phyloP scores from a whole-genome alignment of 1,284 basidiomycete genomes.

The Coniferiporia sulphurascens region DNA sequence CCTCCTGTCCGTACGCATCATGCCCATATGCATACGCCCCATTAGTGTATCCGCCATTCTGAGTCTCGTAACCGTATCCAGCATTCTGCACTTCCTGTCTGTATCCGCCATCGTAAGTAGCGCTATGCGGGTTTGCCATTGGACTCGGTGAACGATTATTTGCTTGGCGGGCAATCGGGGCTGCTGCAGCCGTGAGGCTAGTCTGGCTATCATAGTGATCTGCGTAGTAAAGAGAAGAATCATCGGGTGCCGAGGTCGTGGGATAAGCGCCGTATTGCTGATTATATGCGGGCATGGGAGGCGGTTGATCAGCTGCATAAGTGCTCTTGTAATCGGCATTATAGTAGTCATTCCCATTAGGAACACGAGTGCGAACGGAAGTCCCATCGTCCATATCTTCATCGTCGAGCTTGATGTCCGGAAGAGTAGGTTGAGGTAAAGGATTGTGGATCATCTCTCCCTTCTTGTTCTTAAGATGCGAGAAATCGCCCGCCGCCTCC shows the following conservation, averaged over 20 bases:
- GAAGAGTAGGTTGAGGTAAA: slow-evolving; percentile 93
- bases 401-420: slow-evolving; percentile 61
- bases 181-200: slow-evolving; percentile 14
- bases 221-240: slow-evolving; percentile 10
- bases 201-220: slow-evolving; percentile 14
- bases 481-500: slow-evolving; percentile 85
- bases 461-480: slow-evolving; percentile 91
- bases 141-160: slow-evolving; percentile 6
- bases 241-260: slow-evolving; percentile 10
- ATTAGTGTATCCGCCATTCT: not conserved
- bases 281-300: slow-evolving; percentile 17
- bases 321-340: slow-evolving; percentile 12
- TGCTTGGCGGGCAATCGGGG: slow-evolving; percentile 13
- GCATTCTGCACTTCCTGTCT: slow-evolving; percentile 6
- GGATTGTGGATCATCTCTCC: slow-evolving; percentile 79
- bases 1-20: slow-evolving; percentile 13
- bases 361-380: slow-evolving; percentile 15
- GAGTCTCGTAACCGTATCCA: slow-evolving; percentile 4
- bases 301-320: slow-evolving; percentile 16
- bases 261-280: slow-evolving; percentile 13
- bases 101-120: slow-evolving; percentile 2
- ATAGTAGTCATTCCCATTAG: slow-evolving; percentile 14
- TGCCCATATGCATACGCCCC: not conserved
- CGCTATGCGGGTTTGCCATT: slow-evolving; percentile 12
- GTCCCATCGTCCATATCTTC: slow-evolving; percentile 17